Evolutionary conservation across 106 monocot species (phyloP), one percentile per base, ranked within the genome.

Genomic region (Allium cepa): DNA sequence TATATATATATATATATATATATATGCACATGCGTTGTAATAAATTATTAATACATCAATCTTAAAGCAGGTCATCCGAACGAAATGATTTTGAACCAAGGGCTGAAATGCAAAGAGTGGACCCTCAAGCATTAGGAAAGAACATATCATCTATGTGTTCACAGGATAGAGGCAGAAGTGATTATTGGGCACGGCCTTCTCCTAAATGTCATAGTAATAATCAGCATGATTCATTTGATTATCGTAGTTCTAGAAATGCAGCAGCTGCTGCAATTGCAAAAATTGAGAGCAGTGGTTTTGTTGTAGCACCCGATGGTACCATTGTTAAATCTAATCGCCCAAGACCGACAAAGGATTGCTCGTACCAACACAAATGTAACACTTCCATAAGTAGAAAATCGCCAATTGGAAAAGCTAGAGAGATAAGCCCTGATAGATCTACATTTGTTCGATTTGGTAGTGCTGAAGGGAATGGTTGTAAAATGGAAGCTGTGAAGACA

Each of bases 261-360:
- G 81, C 86, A 69, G 92, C 83, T 47, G 86, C 84, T 80, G 81
- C 96, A 59, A 70, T 85, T 67, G 92, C 91, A 45, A 92, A 97
- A 69, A 72, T 88, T 47, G 84, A 89, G 69, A 89, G 86, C 82
- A 87, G 78, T 82, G 92, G 88, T n/a, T 92, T 92, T 78, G 84
- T 84, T 69, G 92, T 89, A 50, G 84, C 88, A 67, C 86, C 84
- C 56, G 96, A 97, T 84, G 96, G 92, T 47, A 97, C 96, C 46
- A 67, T 96, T 22, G 76, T 92, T 49, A 88, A 79, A 65, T 79
- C 78, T 57, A 63, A 64, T 74, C 63, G 57, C 49, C 74, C 72
- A 36, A 26, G 56, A 50, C 3, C 36, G 3, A 36, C 36, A 36
- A 87, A 77, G 53, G 52, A 67, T 70, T 72, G 77, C 9, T 59